These are phyloP conservation scores for Bacterosira constricta DNA, from an alignment of 108 stramenopile genomes.

Conservation along the genomic window DNA sequence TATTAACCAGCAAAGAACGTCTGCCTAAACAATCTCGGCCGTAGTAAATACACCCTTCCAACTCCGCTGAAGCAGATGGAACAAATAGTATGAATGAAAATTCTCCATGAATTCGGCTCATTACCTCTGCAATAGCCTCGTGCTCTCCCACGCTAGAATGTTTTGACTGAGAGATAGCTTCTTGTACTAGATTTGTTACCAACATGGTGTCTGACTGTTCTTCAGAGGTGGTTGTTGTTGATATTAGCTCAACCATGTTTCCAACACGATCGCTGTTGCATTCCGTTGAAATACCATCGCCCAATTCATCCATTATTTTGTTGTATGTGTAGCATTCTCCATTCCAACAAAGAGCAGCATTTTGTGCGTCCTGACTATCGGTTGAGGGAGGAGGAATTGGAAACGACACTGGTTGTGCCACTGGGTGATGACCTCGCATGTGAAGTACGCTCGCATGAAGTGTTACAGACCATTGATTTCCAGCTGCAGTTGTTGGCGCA, in stretches of 20 bases:
- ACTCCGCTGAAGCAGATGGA: slow-evolving; percentile 17
- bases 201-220: slow-evolving; percentile 45
- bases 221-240: slow-evolving; percentile 1
- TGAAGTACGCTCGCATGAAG: slow-evolving; percentile 71
- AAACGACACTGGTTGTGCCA: slow-evolving; percentile 57
- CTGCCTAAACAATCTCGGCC: slow-evolving; percentile 74
- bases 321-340: slow-evolving; percentile 76
- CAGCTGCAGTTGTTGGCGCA: too few species aligned
- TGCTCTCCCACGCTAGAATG: slow-evolving; percentile 18
- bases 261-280: slow-evolving; percentile 8
- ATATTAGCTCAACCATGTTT: slow-evolving; percentile 25
- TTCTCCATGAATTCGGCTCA: slow-evolving; percentile 50
- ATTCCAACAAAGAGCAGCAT: slow-evolving; percentile 75
- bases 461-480: slow-evolving; percentile 17
- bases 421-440: slow-evolving; percentile 56
- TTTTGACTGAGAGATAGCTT: slow-evolving; percentile 19
- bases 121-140: slow-evolving; percentile 20
- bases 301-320: too few species aligned
- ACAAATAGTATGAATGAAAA: slow-evolving; percentile 46
- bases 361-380: neutral
- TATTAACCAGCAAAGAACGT: slow-evolving; percentile 63
- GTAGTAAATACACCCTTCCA: slow-evolving; percentile 48
- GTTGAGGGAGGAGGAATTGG: neutral
- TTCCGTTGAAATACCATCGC: neutral
- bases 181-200: slow-evolving; percentile 33